phyloP scores from a whole-genome alignment of 495 filamentous ascomycete species.

The Penicillium mononematosum region DNA sequence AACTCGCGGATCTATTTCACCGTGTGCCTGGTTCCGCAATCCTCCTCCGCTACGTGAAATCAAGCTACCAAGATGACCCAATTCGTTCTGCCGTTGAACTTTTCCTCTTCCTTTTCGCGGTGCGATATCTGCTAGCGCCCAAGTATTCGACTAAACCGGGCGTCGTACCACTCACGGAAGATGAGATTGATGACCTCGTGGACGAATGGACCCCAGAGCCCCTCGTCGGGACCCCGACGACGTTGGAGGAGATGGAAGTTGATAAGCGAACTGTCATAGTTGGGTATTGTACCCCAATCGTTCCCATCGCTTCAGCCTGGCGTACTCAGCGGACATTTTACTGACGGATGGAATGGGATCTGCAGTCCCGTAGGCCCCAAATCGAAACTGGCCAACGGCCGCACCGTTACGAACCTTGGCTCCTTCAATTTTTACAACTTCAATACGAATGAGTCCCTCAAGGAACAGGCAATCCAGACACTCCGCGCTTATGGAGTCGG shows the following conservation, averaged over 20 bases:
- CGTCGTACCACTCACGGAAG: constrained; percentile 83
- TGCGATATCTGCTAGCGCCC: constrained; percentile 87
- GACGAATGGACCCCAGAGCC: constrained; percentile 97
- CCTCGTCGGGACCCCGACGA: constrained; percentile 68
- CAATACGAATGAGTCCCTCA: constrained; percentile 83
- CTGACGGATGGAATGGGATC: constrained; percentile 17
- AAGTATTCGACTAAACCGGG: constrained; percentile 88
- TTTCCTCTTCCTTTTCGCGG: constrained; percentile 91
- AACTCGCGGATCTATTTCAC: constrained; percentile 72
- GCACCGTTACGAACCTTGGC: constrained; percentile 86
- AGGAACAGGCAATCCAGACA: constrained; percentile 90
- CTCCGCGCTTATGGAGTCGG: constrained; percentile 94
- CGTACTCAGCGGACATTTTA: constrained; percentile 5
- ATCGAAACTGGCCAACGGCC: constrained; percentile 82
- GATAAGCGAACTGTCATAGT: constrained; percentile 85
- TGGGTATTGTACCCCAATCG: constrained; percentile 55
- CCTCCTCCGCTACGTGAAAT: constrained; percentile 89
- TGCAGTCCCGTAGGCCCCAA: constrained; percentile 83
- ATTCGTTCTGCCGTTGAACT: constrained; percentile 91
- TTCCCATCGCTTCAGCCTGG: not conserved
- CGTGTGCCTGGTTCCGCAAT: constrained; percentile 92
- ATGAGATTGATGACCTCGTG: constrained; percentile 96
- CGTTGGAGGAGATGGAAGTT: constrained; percentile 74
- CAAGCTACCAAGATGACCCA: constrained; percentile 96
- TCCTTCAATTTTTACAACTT: constrained; percentile 98